A percentile compares a stretch with the other conserved stretches of the same genome.
These are phyloP conservation scores for Lactuca sativa DNA, from an alignment of 129 eudicot species.

Conservation along the genomic window DNA sequence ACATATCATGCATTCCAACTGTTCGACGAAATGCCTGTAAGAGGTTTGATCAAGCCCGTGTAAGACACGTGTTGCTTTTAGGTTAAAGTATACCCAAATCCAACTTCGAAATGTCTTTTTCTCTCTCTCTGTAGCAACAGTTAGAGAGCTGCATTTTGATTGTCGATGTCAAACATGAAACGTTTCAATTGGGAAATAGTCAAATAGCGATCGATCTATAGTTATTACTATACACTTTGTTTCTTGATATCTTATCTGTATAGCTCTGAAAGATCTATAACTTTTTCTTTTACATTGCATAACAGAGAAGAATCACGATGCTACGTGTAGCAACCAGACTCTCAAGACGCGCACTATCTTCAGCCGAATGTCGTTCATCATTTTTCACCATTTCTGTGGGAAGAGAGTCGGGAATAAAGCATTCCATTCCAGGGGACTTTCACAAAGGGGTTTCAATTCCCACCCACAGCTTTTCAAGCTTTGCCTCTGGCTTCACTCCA, in stretches of 20 bases:
- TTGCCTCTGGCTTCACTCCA: conserved; percentile 82
- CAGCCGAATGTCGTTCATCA: conserved; percentile 11
- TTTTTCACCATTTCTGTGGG: conserved; percentile 33
- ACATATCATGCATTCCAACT: conserved; percentile 16
- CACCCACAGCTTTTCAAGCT: conserved; percentile 45
- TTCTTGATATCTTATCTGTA: background rate
- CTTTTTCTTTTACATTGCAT: background rate
- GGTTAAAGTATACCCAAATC: background rate
- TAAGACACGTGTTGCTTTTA: background rate
- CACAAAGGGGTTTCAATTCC: conserved; percentile 47
- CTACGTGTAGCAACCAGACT: conserved; percentile 38
- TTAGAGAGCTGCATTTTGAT: background rate
- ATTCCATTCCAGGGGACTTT: conserved; percentile 37
- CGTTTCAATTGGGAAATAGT: background rate
- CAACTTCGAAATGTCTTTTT: background rate
- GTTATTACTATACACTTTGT: background rate
- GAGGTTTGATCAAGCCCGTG: conserved; percentile 1
- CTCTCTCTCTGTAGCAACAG: background rate
- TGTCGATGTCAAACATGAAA: background rate
- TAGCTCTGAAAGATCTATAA: background rate
- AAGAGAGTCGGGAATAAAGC: conserved; percentile 13
- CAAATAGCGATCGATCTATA: background rate
- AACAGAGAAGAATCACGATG: conserved; percentile 56
- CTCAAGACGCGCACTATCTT: conserved; percentile 40
- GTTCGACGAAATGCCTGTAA: conserved; percentile 25